A percentile compares a stretch with the other conserved stretches of the same genome.
Evolutionary conservation across 1,139 yeast genomes (phyloP).

Genomic region (Suhomyces atakaporum): DNA sequence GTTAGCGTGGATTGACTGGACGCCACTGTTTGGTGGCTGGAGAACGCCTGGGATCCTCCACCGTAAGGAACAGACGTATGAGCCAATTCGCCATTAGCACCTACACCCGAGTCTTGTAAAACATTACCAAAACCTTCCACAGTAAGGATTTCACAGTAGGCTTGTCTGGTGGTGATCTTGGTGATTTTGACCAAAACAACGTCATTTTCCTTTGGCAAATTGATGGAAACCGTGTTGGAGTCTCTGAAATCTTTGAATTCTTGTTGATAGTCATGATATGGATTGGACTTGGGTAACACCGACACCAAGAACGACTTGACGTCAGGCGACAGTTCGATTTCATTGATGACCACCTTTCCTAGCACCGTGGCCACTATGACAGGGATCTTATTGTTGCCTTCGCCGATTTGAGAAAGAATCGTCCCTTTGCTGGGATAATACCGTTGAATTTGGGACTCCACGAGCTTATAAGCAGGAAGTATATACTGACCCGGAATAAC

Average conservation of each 20-base stretch:
- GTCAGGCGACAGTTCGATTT: conserved; percentile 20
- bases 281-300: conserved; percentile 34
- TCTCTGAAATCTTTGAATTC: conserved; percentile 21
- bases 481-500: conserved; percentile 80
- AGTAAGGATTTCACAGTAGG: conserved; percentile 78
- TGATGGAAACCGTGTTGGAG: conserved; percentile 36
- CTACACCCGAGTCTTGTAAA: conserved; percentile 64
- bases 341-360: conserved; percentile 53
- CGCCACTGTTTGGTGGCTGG: conserved; percentile 49
- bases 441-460: conserved; percentile 24
- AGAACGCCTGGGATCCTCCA: conserved; percentile 54
- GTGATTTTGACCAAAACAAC: conserved; percentile 77
- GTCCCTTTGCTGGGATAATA: conserved; percentile 45
- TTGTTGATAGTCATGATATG: conserved; percentile 34
- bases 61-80: conserved; percentile 42
- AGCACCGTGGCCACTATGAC: conserved; percentile 69
- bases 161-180: conserved; percentile 67
- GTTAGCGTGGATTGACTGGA: conserved; percentile 36
- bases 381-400: conserved; percentile 29
- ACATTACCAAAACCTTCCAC: conserved; percentile 68
- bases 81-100: conserved; percentile 56
- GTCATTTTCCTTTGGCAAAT: conserved; percentile 83
- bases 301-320: conserved; percentile 30
- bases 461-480: conserved; percentile 36
- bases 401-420: conserved; percentile 33